Evolutionary conservation across 306 rosid genomes (phyloP), one percentile per base, ranked within the genome.

Genomic region (Quercus rubra): DNA sequence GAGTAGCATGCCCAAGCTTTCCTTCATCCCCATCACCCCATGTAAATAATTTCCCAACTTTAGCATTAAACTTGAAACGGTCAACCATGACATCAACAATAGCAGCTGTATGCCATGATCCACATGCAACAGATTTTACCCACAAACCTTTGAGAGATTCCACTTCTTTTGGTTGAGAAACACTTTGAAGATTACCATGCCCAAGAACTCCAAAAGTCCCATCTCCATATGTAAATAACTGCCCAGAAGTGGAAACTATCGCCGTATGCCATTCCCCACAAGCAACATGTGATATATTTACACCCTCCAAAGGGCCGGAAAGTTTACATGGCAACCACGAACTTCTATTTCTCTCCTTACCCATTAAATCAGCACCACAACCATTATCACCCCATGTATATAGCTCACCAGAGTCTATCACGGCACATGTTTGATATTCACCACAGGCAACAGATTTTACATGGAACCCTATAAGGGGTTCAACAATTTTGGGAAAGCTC

Each of bases 251-350:
- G 27, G 98, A 88, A 23, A 91, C 89, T 67, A 91, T 76, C 0
- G 98, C 95, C 0, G 90, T 86, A 80, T 93, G 98, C 98, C 97
- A 93, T 82, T 91, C 98, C 13, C 98, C 98, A 87, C 98, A 93
- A 80, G 95, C 75, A 69, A 93, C 78, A 66, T 71, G 79, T 13
- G 89, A 81, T 73, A 93, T 78, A 49, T 23, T 68, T 58, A 93
- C 55, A 21, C 92, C 89, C 52, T 89, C 91, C 67, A 93, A 74
- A 43, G 91, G 86, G 57, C 91, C 90, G 5, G 78, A 80, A 84
- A 91, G 88, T 77, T 85, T 90, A 71, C 74, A 81, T 0, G 91
- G 94, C 81, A 93, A 81, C 98, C 98, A 93, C 72, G 71, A 91
- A 87, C 75, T 87, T 77, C 81, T 76, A 10, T 41, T 76, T 76